These are phyloP conservation scores for Phytophthora litchii DNA, from an alignment of 352 stramenopile genomes.

Conservation along the genomic window DNA sequence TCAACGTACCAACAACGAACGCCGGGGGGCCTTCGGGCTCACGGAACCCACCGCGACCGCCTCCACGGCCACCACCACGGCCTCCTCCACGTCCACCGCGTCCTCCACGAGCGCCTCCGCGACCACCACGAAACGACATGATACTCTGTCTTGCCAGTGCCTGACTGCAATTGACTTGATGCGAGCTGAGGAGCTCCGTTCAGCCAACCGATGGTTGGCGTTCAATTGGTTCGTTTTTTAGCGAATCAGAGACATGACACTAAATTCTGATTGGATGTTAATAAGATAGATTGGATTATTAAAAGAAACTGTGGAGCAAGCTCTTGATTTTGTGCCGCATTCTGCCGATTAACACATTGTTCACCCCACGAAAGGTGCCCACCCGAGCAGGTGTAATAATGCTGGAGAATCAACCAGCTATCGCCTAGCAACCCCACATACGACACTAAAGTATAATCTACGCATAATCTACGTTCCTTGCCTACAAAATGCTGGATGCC, in stretches of 20 bases:
- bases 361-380: too few relatives aligned
- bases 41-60: conserved; percentile 47
- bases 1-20: conserved; percentile 68
- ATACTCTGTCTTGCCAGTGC: conserved; percentile 12
- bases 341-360: too few relatives aligned
- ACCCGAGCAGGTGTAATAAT: too few relatives aligned
- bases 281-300: neutral
- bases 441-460: too few relatives aligned
- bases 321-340: too few relatives aligned
- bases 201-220: conserved; percentile 38
- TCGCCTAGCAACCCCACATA: too few relatives aligned
- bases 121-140: conserved; percentile 69
- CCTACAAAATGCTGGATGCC: too few relatives aligned
- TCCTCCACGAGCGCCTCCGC: conserved; percentile 53
- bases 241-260: conserved; percentile 5
- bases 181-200: conserved; percentile 18
- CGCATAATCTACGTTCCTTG: too few relatives aligned
- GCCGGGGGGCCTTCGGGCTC: conserved; percentile 73
- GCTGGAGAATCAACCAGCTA: too few relatives aligned
- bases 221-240: conserved; percentile 18
- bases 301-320: too few relatives aligned
- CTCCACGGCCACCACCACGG: conserved; percentile 49
- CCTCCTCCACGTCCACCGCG: conserved; percentile 53
- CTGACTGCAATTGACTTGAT: conserved; percentile 24
- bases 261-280: conserved; percentile 9